phyloP scores from a whole-genome alignment of 768 basidiomycete species.

The Mycena crocata region DNA sequence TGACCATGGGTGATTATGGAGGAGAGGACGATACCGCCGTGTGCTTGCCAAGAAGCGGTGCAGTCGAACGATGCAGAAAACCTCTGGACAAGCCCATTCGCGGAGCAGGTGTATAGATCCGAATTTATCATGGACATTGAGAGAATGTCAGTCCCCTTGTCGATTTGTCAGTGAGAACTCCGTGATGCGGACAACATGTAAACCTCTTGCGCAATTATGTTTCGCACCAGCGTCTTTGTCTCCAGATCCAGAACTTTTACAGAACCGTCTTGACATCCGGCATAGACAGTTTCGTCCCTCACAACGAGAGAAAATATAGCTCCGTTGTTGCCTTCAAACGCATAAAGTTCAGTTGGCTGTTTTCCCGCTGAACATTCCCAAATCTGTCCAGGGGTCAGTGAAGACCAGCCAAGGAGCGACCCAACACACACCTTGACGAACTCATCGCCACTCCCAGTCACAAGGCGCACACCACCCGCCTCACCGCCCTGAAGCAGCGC shows the following conservation, averaged over 20 bases:
- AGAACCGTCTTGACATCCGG: constrained; percentile 94
- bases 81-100: constrained; percentile 79
- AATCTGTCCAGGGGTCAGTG: constrained; percentile 54
- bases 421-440: constrained; percentile 75
- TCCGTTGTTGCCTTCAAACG: constrained; percentile 79
- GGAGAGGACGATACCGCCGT: constrained; percentile 86
- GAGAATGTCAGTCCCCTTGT: constrained; percentile 82
- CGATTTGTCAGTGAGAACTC: constrained; percentile 14
- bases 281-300: constrained; percentile 85
- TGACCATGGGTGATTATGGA: constrained; percentile 65
- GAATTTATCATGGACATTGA: constrained; percentile 79
- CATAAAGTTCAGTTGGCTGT: constrained; percentile 66
- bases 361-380: constrained; percentile 67
- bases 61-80: constrained; percentile 90
- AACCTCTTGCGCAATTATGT: constrained; percentile 88
- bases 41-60: constrained; percentile 84
- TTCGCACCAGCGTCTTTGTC: constrained; percentile 87
- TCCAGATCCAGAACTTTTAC: constrained; percentile 93
- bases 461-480: constrained; percentile 58
- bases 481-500: constrained; percentile 44
- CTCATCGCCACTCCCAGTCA: constrained; percentile 93
- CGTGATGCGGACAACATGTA: constrained; percentile 21
- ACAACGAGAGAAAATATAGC: constrained; percentile 86
- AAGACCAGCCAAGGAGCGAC: background rate
- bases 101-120: constrained; percentile 73